Base-by-base conservation (phyloP, 1,139 yeast species). In the Insectozyma bohioensis region DNA sequence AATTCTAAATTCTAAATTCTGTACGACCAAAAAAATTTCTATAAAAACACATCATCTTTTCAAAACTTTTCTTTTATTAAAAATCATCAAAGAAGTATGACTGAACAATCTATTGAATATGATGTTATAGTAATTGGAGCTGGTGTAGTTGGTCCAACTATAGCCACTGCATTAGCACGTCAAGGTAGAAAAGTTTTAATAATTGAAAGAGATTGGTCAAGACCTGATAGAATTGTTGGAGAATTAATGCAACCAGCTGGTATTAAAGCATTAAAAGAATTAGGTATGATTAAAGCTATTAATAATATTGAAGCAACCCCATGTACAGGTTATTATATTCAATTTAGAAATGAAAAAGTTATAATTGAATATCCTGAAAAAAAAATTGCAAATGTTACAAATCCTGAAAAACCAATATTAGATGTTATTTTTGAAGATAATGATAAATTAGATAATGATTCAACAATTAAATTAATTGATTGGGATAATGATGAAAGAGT, bases 161-260 rank as follows among this genome's bases (percentile, higher is more conserved):
- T 92, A 17, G 97, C 97, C 29, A 84, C 90, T 0, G 88, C 87
- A 3, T 63, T 92, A 39, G 97, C 96, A 2, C 74, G 94, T 48
- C 95, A 86, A 52, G 97, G 97, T 24, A 72, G 95, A 48, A 70
- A 72, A 33, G 92, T 84, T 12, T 57, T 84, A 36, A 77, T 84
- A 24, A 64, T 82, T 18, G 99, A 92, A 58, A 74, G 97, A 45
- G 96, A 87, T 54, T 84, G 96, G 85, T 59, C 77, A 16, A 85
- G 79, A 56, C 98, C 98, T 1, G 97, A 92, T 58, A 75, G 98
- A 47, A 92, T 92, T 39, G 98, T 92, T 24, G 99, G 99, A 26
- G 99, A 92, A 58, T 72, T 92, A 50, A 72, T 92, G 72, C 99
- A 92, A 58, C 99, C 99, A 4, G 92, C 88, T 17, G 98, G 98